These are phyloP conservation scores for Pichia norvegensis DNA, from an alignment of 1,139 yeast species.

Conservation along the genomic window DNA sequence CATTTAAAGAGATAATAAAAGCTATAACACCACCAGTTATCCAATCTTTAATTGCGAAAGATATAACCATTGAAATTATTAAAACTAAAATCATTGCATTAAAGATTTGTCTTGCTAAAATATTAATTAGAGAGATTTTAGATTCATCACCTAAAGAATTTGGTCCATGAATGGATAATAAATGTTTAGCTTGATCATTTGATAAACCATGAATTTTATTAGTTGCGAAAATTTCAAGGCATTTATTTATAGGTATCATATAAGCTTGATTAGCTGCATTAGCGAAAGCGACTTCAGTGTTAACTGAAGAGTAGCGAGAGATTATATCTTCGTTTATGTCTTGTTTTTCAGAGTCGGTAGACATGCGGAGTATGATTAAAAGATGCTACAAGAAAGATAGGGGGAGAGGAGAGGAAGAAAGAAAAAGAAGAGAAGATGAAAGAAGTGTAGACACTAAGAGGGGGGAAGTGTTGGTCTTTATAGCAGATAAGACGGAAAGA, in stretches of 20 bases:
- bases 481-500: not conserved
- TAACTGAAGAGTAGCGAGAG: slow-evolving; percentile 10
- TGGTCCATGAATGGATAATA: slow-evolving; percentile 40
- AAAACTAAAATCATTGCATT: slow-evolving; percentile 78
- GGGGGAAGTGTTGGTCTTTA: too few relatives aligned
- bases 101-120: slow-evolving; percentile 61
- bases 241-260: slow-evolving; percentile 31
- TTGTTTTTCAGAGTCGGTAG: slow-evolving; percentile 5
- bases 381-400: not conserved
- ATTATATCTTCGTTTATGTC: slow-evolving; percentile 8
- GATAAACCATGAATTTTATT: slow-evolving; percentile 43
- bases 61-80: slow-evolving; percentile 65
- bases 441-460: not conserved
- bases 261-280: slow-evolving; percentile 22
- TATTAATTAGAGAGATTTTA: slow-evolving; percentile 48
- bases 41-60: slow-evolving; percentile 71
- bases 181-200: slow-evolving; percentile 30
- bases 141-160: slow-evolving; percentile 53
- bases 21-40: slow-evolving; percentile 80
- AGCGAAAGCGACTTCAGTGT: slow-evolving; percentile 1
- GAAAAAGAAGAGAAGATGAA: not conserved
- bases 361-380: not conserved
- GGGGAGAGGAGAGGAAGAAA: not conserved
- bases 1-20: slow-evolving; percentile 60
- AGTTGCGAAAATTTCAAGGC: slow-evolving; percentile 34